Conservation (phyloP, 164 flowering plant species). For the Pachysandra terminalis region DNA sequence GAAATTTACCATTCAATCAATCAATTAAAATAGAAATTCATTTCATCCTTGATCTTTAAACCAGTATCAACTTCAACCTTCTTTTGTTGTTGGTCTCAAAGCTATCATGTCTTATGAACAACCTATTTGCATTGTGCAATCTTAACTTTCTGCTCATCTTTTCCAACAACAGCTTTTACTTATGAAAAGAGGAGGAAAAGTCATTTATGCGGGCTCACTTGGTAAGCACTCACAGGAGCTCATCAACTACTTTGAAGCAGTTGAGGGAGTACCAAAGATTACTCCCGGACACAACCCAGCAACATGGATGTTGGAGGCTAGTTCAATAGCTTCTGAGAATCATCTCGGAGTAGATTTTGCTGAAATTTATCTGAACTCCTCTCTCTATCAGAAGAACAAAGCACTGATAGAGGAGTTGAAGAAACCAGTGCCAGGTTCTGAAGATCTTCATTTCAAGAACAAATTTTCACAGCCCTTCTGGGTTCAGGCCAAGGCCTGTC, state of each 20-base stretch:
- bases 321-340: slow-evolving; percentile 64
- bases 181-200: slow-evolving; percentile 96
- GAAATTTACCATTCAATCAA: background rate
- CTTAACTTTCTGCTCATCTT: background rate
- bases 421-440: slow-evolving; percentile 17
- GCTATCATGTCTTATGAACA: background rate
- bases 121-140: background rate
- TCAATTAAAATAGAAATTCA: background rate
- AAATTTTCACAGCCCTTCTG: slow-evolving; percentile 24
- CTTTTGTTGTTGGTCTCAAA: background rate
- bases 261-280: slow-evolving; percentile 67
- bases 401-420: slow-evolving; percentile 18
- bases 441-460: slow-evolving; percentile 27
- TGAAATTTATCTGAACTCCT: slow-evolving; percentile 52
- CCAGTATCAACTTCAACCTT: background rate
- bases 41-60: background rate
- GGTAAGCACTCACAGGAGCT: slow-evolving; percentile 76
- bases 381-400: slow-evolving; percentile 52
- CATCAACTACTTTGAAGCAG: slow-evolving; percentile 74
- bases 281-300: slow-evolving; percentile 75
- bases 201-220: slow-evolving; percentile 86
- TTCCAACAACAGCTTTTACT: slow-evolving; percentile 48
- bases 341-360: slow-evolving; percentile 67
- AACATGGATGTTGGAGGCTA: slow-evolving; percentile 90
- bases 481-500: slow-evolving; percentile 28